phyloP scores from a whole-genome alignment of 352 stramenopile genomes.

The Elongisporangium undulatum region DNA sequence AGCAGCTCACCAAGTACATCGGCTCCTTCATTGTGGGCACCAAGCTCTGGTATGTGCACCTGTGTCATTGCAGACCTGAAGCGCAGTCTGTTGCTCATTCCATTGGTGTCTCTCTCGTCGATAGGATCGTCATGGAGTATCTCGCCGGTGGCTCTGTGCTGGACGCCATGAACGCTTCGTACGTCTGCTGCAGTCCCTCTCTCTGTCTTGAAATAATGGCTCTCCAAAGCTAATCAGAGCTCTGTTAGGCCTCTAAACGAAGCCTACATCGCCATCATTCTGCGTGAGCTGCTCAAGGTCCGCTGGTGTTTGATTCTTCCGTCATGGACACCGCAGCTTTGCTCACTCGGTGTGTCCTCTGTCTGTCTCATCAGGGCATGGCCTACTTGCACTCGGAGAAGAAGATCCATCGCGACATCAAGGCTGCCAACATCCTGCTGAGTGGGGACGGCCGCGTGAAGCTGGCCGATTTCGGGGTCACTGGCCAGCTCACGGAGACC shows the following conservation, averaged over 20 bases:
- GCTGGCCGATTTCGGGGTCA: constrained; percentile 86
- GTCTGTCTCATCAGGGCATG: constrained; percentile 29
- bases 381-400: constrained; percentile 80
- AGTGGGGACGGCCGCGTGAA: constrained; percentile 79
- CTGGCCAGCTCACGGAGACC: constrained; percentile 94
- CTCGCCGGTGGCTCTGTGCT: constrained; percentile 89
- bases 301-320: background rate
- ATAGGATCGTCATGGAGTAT: constrained; percentile 94
- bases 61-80: background rate
- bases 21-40: constrained; percentile 82
- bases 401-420: constrained; percentile 86
- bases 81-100: background rate
- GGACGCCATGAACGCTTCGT: constrained; percentile 80
- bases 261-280: constrained; percentile 78
- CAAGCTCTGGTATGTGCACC: constrained; percentile 55
- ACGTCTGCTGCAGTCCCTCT: constrained; percentile 3
- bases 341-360: too few relatives aligned
- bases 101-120: constrained; percentile 2
- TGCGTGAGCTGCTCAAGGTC: constrained; percentile 67
- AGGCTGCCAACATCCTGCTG: constrained; percentile 78
- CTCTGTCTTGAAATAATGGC: background rate
- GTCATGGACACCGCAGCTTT: too few relatives aligned
- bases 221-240: background rate
- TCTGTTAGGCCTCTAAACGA: constrained; percentile 62
- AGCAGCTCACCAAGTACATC: constrained; percentile 89